A percentile compares a stretch with the other conserved stretches of the same genome.
phyloP scores from a whole-genome alignment of 2,329 filamentous ascomycete species.

The Pseudopyrenochaeta lycopersici region DNA sequence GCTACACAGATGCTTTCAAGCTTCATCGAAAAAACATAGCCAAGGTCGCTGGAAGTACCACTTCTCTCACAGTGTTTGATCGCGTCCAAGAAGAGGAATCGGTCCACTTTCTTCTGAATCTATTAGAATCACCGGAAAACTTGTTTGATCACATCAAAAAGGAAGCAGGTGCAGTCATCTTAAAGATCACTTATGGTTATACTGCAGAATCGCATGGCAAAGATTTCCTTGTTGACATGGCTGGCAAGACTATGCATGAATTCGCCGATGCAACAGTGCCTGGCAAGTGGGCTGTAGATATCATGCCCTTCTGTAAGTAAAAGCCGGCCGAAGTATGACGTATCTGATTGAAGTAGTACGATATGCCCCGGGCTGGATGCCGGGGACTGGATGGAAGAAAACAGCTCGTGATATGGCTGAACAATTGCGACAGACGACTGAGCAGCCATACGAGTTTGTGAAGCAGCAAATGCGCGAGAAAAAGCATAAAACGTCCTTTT shows the following conservation, averaged over 20 bases:
- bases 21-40: slow-evolving; percentile 34
- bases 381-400: slow-evolving; percentile 47
- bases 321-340: neutral
- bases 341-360: slow-evolving; percentile 28
- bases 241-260: slow-evolving; percentile 50
- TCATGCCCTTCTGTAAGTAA: slow-evolving; percentile 53
- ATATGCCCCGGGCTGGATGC: slow-evolving; percentile 57
- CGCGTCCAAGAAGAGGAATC: slow-evolving; percentile 30
- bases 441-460: slow-evolving; percentile 55
- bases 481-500: slow-evolving; percentile 46
- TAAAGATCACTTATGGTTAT: slow-evolving; percentile 53
- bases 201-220: slow-evolving; percentile 48
- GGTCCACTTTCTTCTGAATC: slow-evolving; percentile 31
- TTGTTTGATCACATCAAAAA: slow-evolving; percentile 32
- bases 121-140: slow-evolving; percentile 24
- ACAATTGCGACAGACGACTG: slow-evolving; percentile 26
- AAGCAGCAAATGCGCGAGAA: slow-evolving; percentile 50
- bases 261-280: slow-evolving; percentile 54
- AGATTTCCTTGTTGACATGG: slow-evolving; percentile 57
- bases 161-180: slow-evolving; percentile 37
- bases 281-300: slow-evolving; percentile 58
- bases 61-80: slow-evolving; percentile 28
- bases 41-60: slow-evolving; percentile 26
- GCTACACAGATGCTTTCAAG: slow-evolving; percentile 26
- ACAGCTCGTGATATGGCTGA: slow-evolving; percentile 27